Percentiles rank a stretch among this genome's conserved stretches.
Evolutionary conservation across 768 basidiomycete genomes (phyloP).

Genomic region (Tephrocybe rancida): DNA sequence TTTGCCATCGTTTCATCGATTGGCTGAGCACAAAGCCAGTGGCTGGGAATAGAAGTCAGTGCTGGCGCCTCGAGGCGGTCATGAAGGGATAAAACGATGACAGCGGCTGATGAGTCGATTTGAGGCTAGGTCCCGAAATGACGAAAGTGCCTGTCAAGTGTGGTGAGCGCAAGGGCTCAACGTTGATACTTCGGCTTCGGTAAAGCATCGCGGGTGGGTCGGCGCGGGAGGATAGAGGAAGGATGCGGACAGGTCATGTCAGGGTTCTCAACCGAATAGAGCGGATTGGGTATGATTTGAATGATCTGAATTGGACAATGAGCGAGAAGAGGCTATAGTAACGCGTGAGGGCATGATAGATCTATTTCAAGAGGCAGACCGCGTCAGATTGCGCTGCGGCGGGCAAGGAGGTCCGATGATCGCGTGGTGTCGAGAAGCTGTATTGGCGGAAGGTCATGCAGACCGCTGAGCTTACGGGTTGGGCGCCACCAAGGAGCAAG

Average conservation of each 20-base stretch:
- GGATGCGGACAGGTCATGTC: conserved; percentile 6
- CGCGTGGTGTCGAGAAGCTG: not conserved
- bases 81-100: not conserved
- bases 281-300: not conserved
- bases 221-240: not conserved
- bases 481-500: conserved; percentile 12
- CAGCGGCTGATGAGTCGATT: not conserved
- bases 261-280: not conserved
- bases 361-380: not conserved
- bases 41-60: not conserved
- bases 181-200: not conserved
- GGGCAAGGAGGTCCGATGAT: conserved; percentile 3
- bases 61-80: conserved; percentile 1
- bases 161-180: not conserved
- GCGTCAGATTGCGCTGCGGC: conserved; percentile 2
- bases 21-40: not conserved
- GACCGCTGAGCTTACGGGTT: not conserved
- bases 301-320: not conserved
- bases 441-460: not conserved
- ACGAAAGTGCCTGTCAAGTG: conserved; percentile 5
- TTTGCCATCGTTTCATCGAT: not conserved
- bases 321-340: not conserved
- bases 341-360: not conserved
- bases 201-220: not conserved
- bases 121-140: not conserved